phyloP scores from a whole-genome alignment of 2,329 filamentous ascomycete genomes.

The Cytospora schulzeri region DNA sequence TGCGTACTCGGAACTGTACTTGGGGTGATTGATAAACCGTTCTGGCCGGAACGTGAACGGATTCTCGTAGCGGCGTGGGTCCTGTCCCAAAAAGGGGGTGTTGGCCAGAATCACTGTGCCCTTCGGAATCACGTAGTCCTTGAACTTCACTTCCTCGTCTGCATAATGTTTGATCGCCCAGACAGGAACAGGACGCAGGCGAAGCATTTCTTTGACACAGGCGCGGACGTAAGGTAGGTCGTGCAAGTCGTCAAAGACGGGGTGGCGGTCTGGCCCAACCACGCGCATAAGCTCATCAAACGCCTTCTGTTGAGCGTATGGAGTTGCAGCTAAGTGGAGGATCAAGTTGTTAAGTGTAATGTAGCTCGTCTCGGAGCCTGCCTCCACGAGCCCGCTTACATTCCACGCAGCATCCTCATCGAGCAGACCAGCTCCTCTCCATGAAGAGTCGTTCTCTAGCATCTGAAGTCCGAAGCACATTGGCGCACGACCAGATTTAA shows the following conservation, averaged over 20 bases:
- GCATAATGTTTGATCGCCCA: constrained; percentile 45
- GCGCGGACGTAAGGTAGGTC: constrained; percentile 30
- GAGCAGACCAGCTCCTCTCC: constrained; percentile 31
- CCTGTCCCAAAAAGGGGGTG: constrained; percentile 34
- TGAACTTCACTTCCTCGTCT: constrained; percentile 47
- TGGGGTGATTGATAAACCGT: constrained; percentile 28
- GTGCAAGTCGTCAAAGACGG: constrained; percentile 35
- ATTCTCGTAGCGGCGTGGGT: constrained; percentile 30
- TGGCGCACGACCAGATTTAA: constrained; percentile 1
- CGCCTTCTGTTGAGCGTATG: constrained; percentile 41
- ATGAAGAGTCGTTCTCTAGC: constrained; percentile 27
- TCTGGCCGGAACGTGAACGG: constrained; percentile 30
- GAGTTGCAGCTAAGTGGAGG: constrained; percentile 29
- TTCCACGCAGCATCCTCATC: constrained; percentile 35
- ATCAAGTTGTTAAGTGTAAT: constrained; percentile 38
- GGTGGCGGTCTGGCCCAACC: constrained; percentile 36
- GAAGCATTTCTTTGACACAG: constrained; percentile 19
- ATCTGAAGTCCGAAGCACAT: constrained; percentile 12
- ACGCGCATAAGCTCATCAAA: constrained; percentile 46
- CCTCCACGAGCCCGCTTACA: constrained; percentile 38
- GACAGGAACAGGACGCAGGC: constrained; percentile 28
- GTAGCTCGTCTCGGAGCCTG: constrained; percentile 42
- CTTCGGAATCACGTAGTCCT: constrained; percentile 47
- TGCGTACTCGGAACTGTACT: constrained; percentile 31
- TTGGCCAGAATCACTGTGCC: constrained; percentile 44